A percentile compares a stretch with the other conserved stretches of the same genome.
Evolutionary conservation across 768 basidiomycete genomes (phyloP).

Genomic region (Cystofilobasidium bisporidii): DNA sequence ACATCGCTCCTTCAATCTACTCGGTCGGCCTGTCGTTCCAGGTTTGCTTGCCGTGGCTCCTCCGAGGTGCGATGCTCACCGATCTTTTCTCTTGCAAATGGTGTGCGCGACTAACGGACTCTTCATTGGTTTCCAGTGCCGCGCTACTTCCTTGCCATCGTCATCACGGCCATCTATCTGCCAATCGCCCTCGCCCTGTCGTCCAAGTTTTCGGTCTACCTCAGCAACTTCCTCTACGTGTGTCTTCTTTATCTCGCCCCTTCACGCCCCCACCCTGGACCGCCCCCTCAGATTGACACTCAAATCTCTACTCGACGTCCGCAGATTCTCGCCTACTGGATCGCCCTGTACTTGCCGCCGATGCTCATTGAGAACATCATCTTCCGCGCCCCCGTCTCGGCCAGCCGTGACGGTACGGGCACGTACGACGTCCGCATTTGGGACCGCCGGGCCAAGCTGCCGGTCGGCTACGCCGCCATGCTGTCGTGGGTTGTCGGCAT

Average conservation of each 20-base stretch:
- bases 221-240: slow-evolving; percentile 26
- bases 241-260: no score
- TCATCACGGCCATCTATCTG: slow-evolving; percentile 59
- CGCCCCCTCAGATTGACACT: no score
- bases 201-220: slow-evolving; percentile 6
- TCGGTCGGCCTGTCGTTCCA: slow-evolving; percentile 19
- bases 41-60: slow-evolving; percentile 39
- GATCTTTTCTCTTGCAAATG: slow-evolving; percentile 54
- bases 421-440: slow-evolving; percentile 24
- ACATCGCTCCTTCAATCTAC: slow-evolving; percentile 75
- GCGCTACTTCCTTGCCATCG: slow-evolving; percentile 58
- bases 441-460: slow-evolving; percentile 16
- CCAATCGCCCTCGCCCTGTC: slow-evolving; percentile 27
- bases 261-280: no score
- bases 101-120: no score
- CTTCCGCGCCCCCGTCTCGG: slow-evolving; percentile 22
- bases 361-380: slow-evolving; percentile 21
- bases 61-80: slow-evolving; percentile 62
- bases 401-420: background rate
- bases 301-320: no score
- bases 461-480: slow-evolving; percentile 19
- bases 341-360: slow-evolving; percentile 22
- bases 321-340: slow-evolving; percentile 23
- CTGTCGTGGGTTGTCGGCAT: slow-evolving; percentile 18
- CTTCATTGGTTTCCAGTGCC: slow-evolving; percentile 50